A percentile compares a stretch with the other conserved stretches of the same genome.
Conservation (phyloP, 768 basidiomycete genomes). For the Boletellus sp. region DNA sequence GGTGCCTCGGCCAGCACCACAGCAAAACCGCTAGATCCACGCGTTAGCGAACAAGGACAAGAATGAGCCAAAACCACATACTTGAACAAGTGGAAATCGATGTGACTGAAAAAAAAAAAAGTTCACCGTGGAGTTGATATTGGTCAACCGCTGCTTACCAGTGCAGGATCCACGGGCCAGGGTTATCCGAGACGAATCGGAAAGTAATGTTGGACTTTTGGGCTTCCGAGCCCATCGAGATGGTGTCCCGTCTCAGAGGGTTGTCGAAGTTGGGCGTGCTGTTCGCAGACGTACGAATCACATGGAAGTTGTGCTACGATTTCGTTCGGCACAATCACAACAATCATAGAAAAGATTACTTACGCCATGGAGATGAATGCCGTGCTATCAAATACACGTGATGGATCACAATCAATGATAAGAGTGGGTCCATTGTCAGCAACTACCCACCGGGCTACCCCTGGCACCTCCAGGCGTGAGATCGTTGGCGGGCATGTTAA, state of each 20-base stretch:
- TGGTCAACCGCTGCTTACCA: conserved; percentile 21
- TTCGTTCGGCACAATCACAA: background rate
- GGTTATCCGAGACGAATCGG: conserved; percentile 62
- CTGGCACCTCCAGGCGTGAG: conserved; percentile 30
- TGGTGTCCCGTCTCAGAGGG: conserved; percentile 35
- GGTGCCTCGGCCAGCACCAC: conserved; percentile 29
- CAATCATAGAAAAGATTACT: conserved; percentile 9
- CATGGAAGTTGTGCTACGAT: conserved; percentile 36
- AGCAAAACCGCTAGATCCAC: conserved; percentile 26
- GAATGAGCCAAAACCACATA: conserved; percentile 6
- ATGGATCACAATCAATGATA: background rate
- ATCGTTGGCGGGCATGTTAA: conserved; percentile 43
- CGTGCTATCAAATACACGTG: conserved; percentile 26
- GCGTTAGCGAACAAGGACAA: conserved; percentile 2
- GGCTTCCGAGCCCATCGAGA: conserved; percentile 30
- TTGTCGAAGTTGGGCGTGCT: conserved; percentile 34
- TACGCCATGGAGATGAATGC: conserved; percentile 41
- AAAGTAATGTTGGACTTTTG: conserved; percentile 46
- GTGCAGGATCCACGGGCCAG: conserved; percentile 58
- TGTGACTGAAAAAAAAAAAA: conserved; percentile 20
- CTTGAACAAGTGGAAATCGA: conserved; percentile 30
- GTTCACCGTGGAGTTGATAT: background rate
- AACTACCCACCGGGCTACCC: conserved; percentile 33
- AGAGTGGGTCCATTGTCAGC: background rate
- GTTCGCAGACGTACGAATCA: conserved; percentile 34